Evolutionary conservation across 768 basidiomycete species (phyloP), one percentile per base, ranked within the genome.

Genomic region (Dacryopinax primogenitus): DNA sequence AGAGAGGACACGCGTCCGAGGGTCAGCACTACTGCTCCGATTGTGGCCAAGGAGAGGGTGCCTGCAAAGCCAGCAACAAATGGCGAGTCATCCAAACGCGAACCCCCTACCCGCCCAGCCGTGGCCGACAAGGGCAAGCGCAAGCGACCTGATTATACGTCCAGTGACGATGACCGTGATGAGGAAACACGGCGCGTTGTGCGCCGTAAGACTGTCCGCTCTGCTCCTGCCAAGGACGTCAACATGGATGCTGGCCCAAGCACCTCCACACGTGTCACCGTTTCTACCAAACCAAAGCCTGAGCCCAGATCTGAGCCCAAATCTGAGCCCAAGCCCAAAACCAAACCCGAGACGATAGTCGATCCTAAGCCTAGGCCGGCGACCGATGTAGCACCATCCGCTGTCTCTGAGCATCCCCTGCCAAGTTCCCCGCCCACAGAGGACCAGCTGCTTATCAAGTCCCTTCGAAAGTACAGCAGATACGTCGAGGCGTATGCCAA

Each of bases 401-500:
- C n/a, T n/a, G n/a, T n/a, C n/a, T n/a, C n/a, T n/a, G n/a, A n/a
- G n/a, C n/a, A n/a, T n/a, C 7, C 41, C 36, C 36, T 9, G 36
- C 36, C 36, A 15, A 6, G 51, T 28, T 3, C 51, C 18, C 51
- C 51, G 3, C 51, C 30, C 13, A 28, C 51, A 30, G 26, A 28
- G 3, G 51, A 6, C 11, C 4, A 58, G 26, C 51, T 58, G 26
- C 51, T 28, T 21, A 18, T 58, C 11, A 58, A 58, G 51, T 13
- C 51, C 3, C 30, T 58, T 13, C 51, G 51, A 15, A 6, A 28
- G 13, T 58, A 58, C 51, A 30, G 26, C 51, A 30, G 32, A 3
- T 58, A 58, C 51, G 26, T 58, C 26, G 51, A 58, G 51, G 32
- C 32, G 13, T 30, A 58, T 30, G 51, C 51, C 51, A 58, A 58